Base-by-base conservation (phyloP, 768 basidiomycete species). In the Mrakia hoshinonis region DNA sequence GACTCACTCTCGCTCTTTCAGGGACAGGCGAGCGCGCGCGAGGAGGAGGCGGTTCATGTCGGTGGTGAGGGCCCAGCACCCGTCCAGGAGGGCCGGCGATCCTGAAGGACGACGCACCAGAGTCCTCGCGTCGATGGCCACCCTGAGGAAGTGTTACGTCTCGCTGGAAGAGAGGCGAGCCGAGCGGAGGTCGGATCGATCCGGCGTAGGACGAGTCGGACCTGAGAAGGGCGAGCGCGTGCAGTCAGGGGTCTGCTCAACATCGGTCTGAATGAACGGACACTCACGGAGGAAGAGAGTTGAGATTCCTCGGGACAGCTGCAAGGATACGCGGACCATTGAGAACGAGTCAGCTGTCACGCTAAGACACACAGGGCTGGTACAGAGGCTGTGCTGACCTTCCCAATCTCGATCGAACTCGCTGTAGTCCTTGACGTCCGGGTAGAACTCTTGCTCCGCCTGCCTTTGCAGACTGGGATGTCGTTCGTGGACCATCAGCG, bases 231-330 rank as follows among this genome's bases (percentile, higher is more conserved):
- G 20, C 29, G n/a, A 38, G 36, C 12, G n/a, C 10, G 52, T 26
- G 34, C 36, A 38, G 58, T 3, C 34, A 31, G 22, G 11, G n/a
- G 34, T 7, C 20, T 22, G 58, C 31, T 5, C 26, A 18, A 38
- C 11, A 36, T n/a, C 12, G 29, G 22, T 55, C 24, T 26, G 29
- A 31, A 36, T 15, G 13, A 36, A 15, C 1, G 31, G 12, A 34
- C 3, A 36, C 58, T 15, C 34, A 61, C 58, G 58, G 58, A 61
- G 58, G 58, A 61, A 61, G 58, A 22, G 58, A 61, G 15, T 61
- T n/a, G 9, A 61, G 36, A 7, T 20, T 22, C 11, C 58, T 61
- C 31, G 31, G 58, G 36, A 61, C 58, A 12, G 58, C 58, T 61
- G 15, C 0, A n/a, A n/a, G 18, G 7, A 43, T 43, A 31, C 6